Evolutionary conservation across 495 filamentous ascomycete species (phyloP).

Genomic region (Pseudomonodictys pantanalensis): DNA sequence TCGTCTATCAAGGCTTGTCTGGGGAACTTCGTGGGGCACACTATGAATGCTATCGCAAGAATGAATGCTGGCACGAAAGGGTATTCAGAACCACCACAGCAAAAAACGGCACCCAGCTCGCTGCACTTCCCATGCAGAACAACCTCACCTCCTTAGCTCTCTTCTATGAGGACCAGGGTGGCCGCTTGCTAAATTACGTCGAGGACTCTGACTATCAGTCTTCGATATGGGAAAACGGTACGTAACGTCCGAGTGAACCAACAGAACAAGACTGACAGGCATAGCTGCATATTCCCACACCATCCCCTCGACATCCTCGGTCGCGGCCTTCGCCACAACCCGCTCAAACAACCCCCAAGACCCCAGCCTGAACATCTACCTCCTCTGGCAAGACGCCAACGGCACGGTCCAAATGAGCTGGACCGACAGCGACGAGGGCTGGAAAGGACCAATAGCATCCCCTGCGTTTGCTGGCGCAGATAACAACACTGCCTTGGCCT

Average conservation of each 20-base stretch:
- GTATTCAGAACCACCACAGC: conserved; percentile 4
- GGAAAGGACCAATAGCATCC: conserved; percentile 21
- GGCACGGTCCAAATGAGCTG: conserved; percentile 22
- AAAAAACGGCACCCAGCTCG: conserved; percentile 10
- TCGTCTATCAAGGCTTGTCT: conserved; percentile 13
- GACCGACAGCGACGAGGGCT: conserved; percentile 14
- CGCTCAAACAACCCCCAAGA: background rate
- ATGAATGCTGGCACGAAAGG: conserved; percentile 15
- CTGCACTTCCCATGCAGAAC: conserved; percentile 1
- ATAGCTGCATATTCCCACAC: conserved; percentile 12
- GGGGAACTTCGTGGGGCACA: conserved; percentile 11
- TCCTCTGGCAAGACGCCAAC: conserved; percentile 19
- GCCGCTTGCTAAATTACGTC: conserved; percentile 5
- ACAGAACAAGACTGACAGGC: background rate
- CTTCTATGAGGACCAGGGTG: conserved; percentile 16
- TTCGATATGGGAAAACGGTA: conserved; percentile 6
- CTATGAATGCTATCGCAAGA: conserved; percentile 10
- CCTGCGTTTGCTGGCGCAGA: conserved; percentile 25
- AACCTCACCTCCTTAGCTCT: conserved; percentile 9
- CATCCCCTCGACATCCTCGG: conserved; percentile 9
- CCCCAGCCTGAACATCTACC: conserved; percentile 16
- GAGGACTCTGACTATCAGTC: background rate
- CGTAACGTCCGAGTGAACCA: background rate
- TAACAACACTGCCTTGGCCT: conserved; percentile 14
- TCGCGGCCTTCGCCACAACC: conserved; percentile 20